Base-by-base conservation (phyloP, 176 grass and related monocot genomes). In the Thinopyrum elongatum region DNA sequence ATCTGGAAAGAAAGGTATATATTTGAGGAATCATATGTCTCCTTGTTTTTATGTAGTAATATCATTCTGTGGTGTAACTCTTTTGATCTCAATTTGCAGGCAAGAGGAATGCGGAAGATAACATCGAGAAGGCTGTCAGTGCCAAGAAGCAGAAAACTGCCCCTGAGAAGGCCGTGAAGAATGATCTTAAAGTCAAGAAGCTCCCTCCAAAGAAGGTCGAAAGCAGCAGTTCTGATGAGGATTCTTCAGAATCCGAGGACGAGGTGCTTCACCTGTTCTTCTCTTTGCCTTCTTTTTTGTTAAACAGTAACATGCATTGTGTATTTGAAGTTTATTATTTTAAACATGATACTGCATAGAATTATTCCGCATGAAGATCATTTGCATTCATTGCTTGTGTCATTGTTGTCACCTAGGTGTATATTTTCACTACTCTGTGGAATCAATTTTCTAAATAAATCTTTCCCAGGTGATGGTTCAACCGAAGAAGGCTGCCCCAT, bases 201-300 rank as follows among this genome's bases (percentile, higher is more conserved):
- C 57, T 71, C 12, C 81, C 91, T 74, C 86, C 83, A 22, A 95
- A 95, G 81, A 93, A 93, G 80, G 80, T 77, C 29, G 79, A 90
- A 58, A 64, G 82, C 84, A 94, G 89, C 80, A 93, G 89, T 86
- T 90, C 92, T 88, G 94, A 91, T 22, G 90, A 92, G 22, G 87
- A 90, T 68, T 75, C 89, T 74, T 90, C 91, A 44, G 94, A 97
- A 69, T 97, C 92, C 4, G 94, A 97, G 77, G 94, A 88, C 28
- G 88, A 97, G 84, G 94, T 92, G 66, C 19, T 25, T n/a, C 36
- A 38, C 25, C 22, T 62, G 2, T 53, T 84, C n/a, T 74, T 65
- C 36, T 39, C 25, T 75, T 44, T 63, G 61, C 33, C 35, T 72
- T 60, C 4, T 76, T 70, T 41, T 41, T 29, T 36, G 33, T 82